These are phyloP conservation scores for Epichloe hybrida DNA, from an alignment of 2,329 filamentous ascomycete genomes.

Conservation along the genomic window DNA sequence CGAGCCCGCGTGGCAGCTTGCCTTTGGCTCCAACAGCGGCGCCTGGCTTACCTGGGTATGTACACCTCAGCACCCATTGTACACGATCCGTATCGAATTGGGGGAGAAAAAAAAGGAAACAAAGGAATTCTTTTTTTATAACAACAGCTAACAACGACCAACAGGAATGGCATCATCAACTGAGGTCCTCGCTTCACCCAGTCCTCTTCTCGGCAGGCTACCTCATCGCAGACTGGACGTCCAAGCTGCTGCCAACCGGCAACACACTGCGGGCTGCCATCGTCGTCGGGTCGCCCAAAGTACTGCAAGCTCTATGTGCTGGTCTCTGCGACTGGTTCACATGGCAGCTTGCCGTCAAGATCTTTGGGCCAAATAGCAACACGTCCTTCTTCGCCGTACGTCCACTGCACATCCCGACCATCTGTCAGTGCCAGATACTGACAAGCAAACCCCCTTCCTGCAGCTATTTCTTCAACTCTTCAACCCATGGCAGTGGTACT, in stretches of 20 bases:
- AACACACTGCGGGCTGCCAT: conserved; percentile 47
- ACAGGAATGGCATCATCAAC: conserved; percentile 82
- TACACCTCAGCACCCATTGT: conserved; percentile 8
- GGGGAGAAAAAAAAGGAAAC: rapidly evolving
- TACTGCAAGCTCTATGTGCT: conserved; percentile 65
- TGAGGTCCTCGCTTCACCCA: conserved; percentile 89
- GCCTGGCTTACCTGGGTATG: conserved; percentile 94
- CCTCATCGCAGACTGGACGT: conserved; percentile 42
- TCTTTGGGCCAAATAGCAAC: conserved; percentile 55
- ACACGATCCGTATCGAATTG: conserved; percentile 1
- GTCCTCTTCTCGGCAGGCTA: conserved; percentile 70
- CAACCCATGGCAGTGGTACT: conserved; percentile 85
- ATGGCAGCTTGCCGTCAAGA: conserved; percentile 62
- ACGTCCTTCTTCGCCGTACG: conserved; percentile 56
- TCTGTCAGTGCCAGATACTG: background rate
- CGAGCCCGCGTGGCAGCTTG: conserved; percentile 84
- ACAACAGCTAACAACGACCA: background rate
- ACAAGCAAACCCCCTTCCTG: background rate
- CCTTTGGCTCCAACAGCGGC: conserved; percentile 62
- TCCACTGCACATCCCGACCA: background rate
- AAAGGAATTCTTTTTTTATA: no score
- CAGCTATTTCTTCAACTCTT: conserved; percentile 24
- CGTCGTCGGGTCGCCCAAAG: conserved; percentile 58
- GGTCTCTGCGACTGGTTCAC: conserved; percentile 74
- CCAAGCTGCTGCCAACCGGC: conserved; percentile 39